These are phyloP conservation scores for Davidsoniella australis DNA, from an alignment of 2,329 filamentous ascomycete species.

Conservation along the genomic window DNA sequence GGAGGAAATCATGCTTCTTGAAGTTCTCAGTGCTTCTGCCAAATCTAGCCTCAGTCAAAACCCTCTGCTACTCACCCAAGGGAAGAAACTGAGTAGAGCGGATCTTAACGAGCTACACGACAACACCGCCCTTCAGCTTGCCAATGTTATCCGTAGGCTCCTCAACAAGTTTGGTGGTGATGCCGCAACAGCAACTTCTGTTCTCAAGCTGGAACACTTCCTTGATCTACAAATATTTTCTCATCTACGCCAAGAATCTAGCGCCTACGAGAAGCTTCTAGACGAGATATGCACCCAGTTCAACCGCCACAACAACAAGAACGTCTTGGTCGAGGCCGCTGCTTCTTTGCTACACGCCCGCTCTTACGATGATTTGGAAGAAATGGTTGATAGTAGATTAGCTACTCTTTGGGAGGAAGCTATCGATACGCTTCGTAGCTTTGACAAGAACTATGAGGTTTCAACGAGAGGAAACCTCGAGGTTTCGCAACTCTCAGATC, in stretches of 20 bases:
- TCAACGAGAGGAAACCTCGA: conserved; percentile 52
- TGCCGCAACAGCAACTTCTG: conserved; percentile 68
- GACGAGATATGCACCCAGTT: conserved; percentile 93
- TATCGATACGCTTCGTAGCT: conserved; percentile 52
- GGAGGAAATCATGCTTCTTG: conserved; percentile 73
- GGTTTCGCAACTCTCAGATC: conserved; percentile 44
- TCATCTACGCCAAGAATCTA: conserved; percentile 71
- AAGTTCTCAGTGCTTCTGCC: conserved; percentile 70
- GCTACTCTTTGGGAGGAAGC: conserved; percentile 74
- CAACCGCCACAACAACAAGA: conserved; percentile 73
- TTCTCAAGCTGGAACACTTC: conserved; percentile 70
- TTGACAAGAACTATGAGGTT: conserved; percentile 57
- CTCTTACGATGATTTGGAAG: conserved; percentile 74
- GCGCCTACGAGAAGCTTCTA: conserved; percentile 61
- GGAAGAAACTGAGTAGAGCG: conserved; percentile 39
- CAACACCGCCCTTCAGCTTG: conserved; percentile 60
- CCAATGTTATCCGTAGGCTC: conserved; percentile 63
- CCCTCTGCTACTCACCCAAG: conserved; percentile 16
- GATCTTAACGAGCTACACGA: conserved; percentile 59
- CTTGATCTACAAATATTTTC: conserved; percentile 79
- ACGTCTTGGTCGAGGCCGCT: conserved; percentile 69
- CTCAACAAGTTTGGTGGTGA: conserved; percentile 88
- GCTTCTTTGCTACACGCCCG: conserved; percentile 70
- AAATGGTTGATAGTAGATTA: conserved; percentile 66
- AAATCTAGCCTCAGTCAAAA: conserved; percentile 50